Evolutionary conservation across 2,329 filamentous ascomycete species (phyloP).

Genomic region (Cladosporium sphaerospermum): DNA sequence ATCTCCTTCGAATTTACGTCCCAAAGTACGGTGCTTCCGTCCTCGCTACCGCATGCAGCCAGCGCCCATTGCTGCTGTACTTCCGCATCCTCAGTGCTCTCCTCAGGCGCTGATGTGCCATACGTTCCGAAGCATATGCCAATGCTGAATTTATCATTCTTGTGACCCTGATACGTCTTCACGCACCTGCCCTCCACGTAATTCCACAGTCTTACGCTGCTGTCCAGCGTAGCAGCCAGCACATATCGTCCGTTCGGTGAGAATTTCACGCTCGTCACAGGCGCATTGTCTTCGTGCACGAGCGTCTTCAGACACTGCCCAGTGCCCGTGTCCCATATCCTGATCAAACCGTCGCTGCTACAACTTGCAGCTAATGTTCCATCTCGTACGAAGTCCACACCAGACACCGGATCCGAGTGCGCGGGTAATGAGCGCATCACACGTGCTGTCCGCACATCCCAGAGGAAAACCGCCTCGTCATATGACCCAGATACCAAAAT

Average conservation of each 20-base stretch:
- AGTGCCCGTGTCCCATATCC: slow-evolving; percentile 92
- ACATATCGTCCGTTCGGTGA: slow-evolving; percentile 91
- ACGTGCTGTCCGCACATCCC: slow-evolving; percentile 84
- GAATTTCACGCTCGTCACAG: slow-evolving; percentile 84
- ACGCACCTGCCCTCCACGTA: slow-evolving; percentile 86
- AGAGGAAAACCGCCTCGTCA: slow-evolving; percentile 93
- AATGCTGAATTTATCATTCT: slow-evolving; percentile 78
- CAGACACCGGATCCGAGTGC: slow-evolving; percentile 88
- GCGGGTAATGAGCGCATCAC: slow-evolving; percentile 88
- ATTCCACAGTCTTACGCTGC: slow-evolving; percentile 86
- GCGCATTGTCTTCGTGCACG: slow-evolving; percentile 91
- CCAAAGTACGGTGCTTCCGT: slow-evolving; percentile 81
- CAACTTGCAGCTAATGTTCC: slow-evolving; percentile 90
- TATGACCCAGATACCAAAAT: slow-evolving; percentile 93
- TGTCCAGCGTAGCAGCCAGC: slow-evolving; percentile 85
- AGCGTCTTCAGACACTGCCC: slow-evolving; percentile 92
- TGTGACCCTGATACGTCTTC: slow-evolving; percentile 95
- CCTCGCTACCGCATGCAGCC: slow-evolving; percentile 78
- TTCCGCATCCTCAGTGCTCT: slow-evolving; percentile 21
- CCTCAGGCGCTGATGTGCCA: slow-evolving; percentile 25
- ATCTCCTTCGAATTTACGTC: slow-evolving; percentile 81
- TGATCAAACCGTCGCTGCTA: slow-evolving; percentile 82
- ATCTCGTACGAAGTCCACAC: slow-evolving; percentile 87
- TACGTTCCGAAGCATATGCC: slow-evolving; percentile 74
- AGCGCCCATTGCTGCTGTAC: slow-evolving; percentile 46